Evolutionary conservation across 2,329 filamentous ascomycete genomes (phyloP), one percentile per base, ranked within the genome.

Genomic region (Botrytis paeoniae): DNA sequence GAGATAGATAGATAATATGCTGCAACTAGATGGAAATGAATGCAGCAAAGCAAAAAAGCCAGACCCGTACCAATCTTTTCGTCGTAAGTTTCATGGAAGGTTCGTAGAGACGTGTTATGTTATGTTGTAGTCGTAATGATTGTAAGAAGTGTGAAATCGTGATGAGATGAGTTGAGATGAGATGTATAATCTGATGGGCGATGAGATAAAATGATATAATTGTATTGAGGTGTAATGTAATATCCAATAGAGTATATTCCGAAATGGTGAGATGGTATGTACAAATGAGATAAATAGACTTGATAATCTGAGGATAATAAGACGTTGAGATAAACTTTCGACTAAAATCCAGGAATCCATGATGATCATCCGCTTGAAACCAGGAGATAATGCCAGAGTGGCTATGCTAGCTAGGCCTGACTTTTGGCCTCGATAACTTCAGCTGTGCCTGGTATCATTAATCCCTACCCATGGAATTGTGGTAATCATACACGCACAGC

Each of bases 361-460:
- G 4, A 22, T 32, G 32, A 22, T 32, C 14, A 54, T 48, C 14
- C 62, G 35, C 25, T 39, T 48, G 32, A 39, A 68, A 39, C 22
- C 25, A 54, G 25, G 64, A 39, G 64, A 48, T 57, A 35, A n/a
- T 54, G 48, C 64, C 48, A 68, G 59, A n/a, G 35, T 61, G 59
- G 35, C 59, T 61, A 61, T 61, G 59, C 35, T 39, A 61, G 64
- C 45, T 57, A 54, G 48, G 65, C 65, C 35, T 29, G 39, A 18
- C 54, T 57, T 57, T 68, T 25, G 64, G 65, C 65, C 48, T 57
- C 29, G 57, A 37, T n/a, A 70, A 64, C 25, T 45, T 43, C 69
- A 63, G 45, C 35, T 32, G 63, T 43, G 32, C 62, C 64, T 68
- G 64, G 39, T 12, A 64, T 64, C 69, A 64, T 70, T 63, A 61